Percentiles rank a stretch among this genome's conserved stretches.
phyloP scores from a whole-genome alignment of 2,329 filamentous ascomycete genomes.

The Arthrinium phaeospermum region DNA sequence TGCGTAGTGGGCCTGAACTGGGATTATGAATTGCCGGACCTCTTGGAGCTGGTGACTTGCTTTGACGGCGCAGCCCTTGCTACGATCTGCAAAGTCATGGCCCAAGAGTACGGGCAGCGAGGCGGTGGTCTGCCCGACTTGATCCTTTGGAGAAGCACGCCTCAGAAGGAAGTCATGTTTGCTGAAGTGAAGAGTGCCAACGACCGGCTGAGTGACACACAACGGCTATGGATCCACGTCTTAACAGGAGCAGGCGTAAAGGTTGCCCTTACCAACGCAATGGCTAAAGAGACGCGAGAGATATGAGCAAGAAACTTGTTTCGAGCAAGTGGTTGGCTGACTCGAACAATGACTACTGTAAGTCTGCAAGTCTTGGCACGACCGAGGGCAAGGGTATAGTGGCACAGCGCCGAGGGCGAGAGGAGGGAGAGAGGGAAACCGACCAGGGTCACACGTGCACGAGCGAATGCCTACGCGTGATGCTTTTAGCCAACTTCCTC shows the following conservation, averaged over 20 bases:
- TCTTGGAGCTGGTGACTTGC: constrained; percentile 78
- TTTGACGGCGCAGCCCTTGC: constrained; percentile 83
- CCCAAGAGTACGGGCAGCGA: constrained; percentile 88
- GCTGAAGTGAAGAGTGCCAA: constrained; percentile 83
- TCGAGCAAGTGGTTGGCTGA: constrained; percentile 4
- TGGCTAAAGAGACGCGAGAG: constrained; percentile 57
- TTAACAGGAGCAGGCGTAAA: constrained; percentile 81
- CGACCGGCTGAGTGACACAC: constrained; percentile 93
- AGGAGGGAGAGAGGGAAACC: too few species aligned
- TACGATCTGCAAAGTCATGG: constrained; percentile 89
- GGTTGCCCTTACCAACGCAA: constrained; percentile 79
- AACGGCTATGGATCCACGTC: constrained; percentile 96
- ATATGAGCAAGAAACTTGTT: constrained; percentile 27
- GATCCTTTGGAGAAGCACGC: constrained; percentile 75
- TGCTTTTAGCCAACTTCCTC: constrained; percentile 1
- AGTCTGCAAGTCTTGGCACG: constrained; percentile 1
- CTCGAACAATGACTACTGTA: background rate
- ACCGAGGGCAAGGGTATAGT: background rate
- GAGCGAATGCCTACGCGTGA: constrained; percentile 4
- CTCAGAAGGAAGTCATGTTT: constrained; percentile 70
- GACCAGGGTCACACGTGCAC: constrained; percentile 15
- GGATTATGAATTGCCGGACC: constrained; percentile 80
- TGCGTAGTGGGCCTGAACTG: constrained; percentile 93
- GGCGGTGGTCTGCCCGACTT: constrained; percentile 91
- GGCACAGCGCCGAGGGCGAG: background rate